Conservation (phyloP, 371 early-diverging fungal genomes). For the Zopfochytrium polystomum region DNA sequence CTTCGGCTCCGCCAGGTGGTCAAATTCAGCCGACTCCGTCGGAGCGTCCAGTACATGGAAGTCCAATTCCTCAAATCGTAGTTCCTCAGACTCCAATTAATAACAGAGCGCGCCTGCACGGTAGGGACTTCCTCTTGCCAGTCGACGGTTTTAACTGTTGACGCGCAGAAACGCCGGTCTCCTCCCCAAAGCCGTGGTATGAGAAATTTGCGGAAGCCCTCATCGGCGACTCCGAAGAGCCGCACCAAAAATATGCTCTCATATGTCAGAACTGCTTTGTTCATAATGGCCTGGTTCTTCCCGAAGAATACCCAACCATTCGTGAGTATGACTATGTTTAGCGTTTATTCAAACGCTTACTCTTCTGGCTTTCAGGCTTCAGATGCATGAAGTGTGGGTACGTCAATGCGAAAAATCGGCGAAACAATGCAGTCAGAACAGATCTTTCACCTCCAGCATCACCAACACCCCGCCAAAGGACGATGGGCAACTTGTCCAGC, state of each 20-base stretch:
- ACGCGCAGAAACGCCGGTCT: conserved; percentile 3
- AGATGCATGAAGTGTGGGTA: conserved; percentile 35
- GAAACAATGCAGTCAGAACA: too few species aligned
- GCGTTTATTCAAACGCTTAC: not conserved
- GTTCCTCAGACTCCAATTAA: not conserved
- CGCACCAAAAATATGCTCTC: conserved; percentile 81
- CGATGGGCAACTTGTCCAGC: too few species aligned
- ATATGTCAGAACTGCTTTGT: conserved; percentile 84
- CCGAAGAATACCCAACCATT: conserved; percentile 71
- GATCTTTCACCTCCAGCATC: too few species aligned
- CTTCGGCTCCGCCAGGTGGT: not conserved
- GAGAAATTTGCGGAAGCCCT: conserved; percentile 82
- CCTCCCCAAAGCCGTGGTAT: conserved; percentile 55
- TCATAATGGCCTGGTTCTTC: conserved; percentile 88
- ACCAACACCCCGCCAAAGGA: too few species aligned
- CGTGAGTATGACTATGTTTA: conserved; percentile 47
- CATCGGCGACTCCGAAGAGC: conserved; percentile 79
- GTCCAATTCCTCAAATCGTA: not conserved
- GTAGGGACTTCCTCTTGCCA: not conserved
- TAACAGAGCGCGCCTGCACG: not conserved
- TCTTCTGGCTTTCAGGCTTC: conserved; percentile 22
- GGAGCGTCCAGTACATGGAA: not conserved
- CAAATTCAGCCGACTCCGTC: not conserved
- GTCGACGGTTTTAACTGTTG: not conserved
- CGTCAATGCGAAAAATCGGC: conserved; percentile 31